Conservation (phyloP, 148 eudicot species). For the Selenicereus undatus region DNA sequence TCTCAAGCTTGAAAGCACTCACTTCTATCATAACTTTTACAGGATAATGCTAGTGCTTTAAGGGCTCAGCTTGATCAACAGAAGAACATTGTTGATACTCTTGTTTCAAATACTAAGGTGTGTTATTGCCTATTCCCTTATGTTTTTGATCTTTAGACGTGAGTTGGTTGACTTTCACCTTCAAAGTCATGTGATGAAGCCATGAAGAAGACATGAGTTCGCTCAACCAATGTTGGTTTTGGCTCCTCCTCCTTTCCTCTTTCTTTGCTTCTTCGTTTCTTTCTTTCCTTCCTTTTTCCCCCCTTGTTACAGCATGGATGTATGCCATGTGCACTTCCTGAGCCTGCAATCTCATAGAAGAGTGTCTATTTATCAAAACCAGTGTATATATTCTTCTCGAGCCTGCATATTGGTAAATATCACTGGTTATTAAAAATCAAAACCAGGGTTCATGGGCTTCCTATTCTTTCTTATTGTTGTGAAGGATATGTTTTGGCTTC, state of each 20-base stretch:
- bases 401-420: background rate
- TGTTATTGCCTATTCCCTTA: slow-evolving; percentile 22
- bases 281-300: no score
- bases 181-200: background rate
- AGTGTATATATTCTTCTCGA: background rate
- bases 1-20: slow-evolving; percentile 5
- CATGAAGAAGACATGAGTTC: background rate
- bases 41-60: slow-evolving; percentile 91
- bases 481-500: no score
- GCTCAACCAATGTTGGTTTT: background rate
- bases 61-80: slow-evolving; percentile 96
- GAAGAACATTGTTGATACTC: slow-evolving; percentile 76
- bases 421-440: no score
- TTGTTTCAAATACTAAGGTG: slow-evolving; percentile 93
- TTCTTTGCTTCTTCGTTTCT: no score
- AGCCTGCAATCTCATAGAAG: no score
- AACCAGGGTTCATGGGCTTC: no score
- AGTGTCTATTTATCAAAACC: no score
- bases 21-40: slow-evolving; percentile 18
- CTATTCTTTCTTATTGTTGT: no score
- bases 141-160: background rate
- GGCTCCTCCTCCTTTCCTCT: no score
- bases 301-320: background rate
- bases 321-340: background rate
- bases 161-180: background rate